Evolutionary conservation across 441 rosid species (phyloP), one percentile per base, ranked within the genome.

Genomic region (Raphanus hybrid): DNA sequence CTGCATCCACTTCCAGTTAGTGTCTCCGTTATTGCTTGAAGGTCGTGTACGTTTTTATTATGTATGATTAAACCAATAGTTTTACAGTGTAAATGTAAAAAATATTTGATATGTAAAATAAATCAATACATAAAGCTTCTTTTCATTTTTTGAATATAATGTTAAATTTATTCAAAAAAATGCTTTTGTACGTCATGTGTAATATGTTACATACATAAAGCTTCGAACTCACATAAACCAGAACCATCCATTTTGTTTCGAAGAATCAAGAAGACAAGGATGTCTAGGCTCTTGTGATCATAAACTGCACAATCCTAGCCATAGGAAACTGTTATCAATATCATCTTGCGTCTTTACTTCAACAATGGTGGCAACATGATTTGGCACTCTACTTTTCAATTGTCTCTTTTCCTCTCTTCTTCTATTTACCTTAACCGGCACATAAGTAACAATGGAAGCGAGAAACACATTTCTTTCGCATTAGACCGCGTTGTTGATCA

Each of bases 11-110:
- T 62, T 39, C 74, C 75, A 4, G 32, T 61, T 48, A 37, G 45
- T 67, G 41, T 18, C 45, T 68, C 52, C 34, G 34, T 29, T 78
- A 23, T 18, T 73, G 74, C 52, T 39, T 78, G 37, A 62, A 62
- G 20, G 5, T 64, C 27, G 26, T 34, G 58, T n/a, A 58, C 41
- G 9, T 16, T 76, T 69, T 16, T 58, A 59, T 8, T 61, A 12
- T 60, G 10, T 61, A 27, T 61, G 39, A 60, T 60, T 60, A 57
- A 54, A 60, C 37, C 39, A 60, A 60, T 27, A 27, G 2, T 60
- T 26, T 9, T 60, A 26, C 6, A 26, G 62, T 23, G 32, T 58
- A 58, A 58, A 58, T 1, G 34, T 59, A 58, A 58, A 58, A 48
- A 54, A 16, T 16, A 54, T 16, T 54, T 54, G 11, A 54, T 6